phyloP scores from a whole-genome alignment of 1,284 basidiomycete species.

The Austroboletus niveus region DNA sequence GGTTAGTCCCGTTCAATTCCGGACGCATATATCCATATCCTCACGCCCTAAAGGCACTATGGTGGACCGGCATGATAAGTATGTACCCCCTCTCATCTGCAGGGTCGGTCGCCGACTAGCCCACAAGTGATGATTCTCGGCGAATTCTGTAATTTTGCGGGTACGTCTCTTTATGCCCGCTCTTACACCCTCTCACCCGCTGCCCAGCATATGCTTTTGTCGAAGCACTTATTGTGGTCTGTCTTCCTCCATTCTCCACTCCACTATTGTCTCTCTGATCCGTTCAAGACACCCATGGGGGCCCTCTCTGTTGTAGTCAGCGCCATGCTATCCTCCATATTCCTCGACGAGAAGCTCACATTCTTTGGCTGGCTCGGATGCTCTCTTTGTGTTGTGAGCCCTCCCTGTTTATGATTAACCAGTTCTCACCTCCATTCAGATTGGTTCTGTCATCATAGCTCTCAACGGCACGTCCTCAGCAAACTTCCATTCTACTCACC shows the following conservation, averaged over 20 bases:
- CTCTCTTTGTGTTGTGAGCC: slow-evolving; percentile 75
- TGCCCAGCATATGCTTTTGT: slow-evolving; percentile 81
- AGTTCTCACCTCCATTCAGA: slow-evolving; percentile 35
- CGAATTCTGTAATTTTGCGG: slow-evolving; percentile 82
- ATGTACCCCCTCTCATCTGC: not conserved
- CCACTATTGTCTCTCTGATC: slow-evolving; percentile 3
- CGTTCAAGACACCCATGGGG: slow-evolving; percentile 84
- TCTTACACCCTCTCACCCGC: slow-evolving; percentile 18
- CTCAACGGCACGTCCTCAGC: slow-evolving; percentile 53
- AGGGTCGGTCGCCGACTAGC: slow-evolving; percentile 2
- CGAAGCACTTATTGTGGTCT: slow-evolving; percentile 82
- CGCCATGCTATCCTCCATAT: slow-evolving; percentile 89
- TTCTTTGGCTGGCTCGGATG: slow-evolving; percentile 96
- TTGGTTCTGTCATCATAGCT: slow-evolving; percentile 87
- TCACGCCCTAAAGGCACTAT: slow-evolving; percentile 52
- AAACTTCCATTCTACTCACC: not conserved
- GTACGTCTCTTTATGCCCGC: slow-evolving; percentile 41
- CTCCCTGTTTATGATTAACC: not conserved
- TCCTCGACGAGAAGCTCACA: slow-evolving; percentile 89
- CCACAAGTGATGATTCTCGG: slow-evolving; percentile 74
- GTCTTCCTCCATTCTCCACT: slow-evolving; percentile 32
- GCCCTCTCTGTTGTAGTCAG: slow-evolving; percentile 96
- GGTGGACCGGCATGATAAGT: slow-evolving; percentile 88
- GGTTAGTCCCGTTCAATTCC: slow-evolving; percentile 43
- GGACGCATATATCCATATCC: slow-evolving; percentile 7